Evolutionary conservation across 441 rosid species (phyloP), one percentile per base, ranked within the genome.

Genomic region (Pelargonium fulgidum): DNA sequence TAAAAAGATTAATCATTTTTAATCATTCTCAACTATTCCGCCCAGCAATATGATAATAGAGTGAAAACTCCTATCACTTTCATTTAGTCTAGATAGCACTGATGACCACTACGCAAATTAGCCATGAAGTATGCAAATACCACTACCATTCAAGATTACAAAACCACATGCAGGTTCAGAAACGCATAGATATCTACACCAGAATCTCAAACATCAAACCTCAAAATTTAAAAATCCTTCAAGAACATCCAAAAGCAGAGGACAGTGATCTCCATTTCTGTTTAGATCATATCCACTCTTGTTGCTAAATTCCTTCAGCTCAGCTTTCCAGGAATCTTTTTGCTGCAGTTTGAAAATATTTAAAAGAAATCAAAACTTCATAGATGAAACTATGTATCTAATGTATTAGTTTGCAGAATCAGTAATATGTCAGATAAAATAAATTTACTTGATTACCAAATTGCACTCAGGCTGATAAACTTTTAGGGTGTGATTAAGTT

Each of bases 281-380:
- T 67, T 75, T 41, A 75, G 72, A 70, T 75, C 78, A 62, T 70
- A 75, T 67, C 78, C 78, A 70, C 70, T 75, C 71, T 75, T 70
- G 68, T 70, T 70, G 68, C 78, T 75, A 64, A 75, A 75, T 52
- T 75, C 74, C 58, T 66, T 69, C 67, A 75, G 56, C 65, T 75
- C 78, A 41, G 78, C 70, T 67, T 67, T 75, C 78, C 71, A 75
- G 10, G 59, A 67, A 67, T 75, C 78, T 41, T 75, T 75, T 75
- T 70, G 78, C 78, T 75, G 72, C 74, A 54, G 67, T 58, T 16
- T 61, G 64, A 61, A 10, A 61, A 24, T 19, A 61, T 7, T 61
- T 9, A 22, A 61, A 61, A 22, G n/a, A 22, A 10, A 10, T 61
- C 10, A 11, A 61, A 16, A 54, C 24, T 10, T 61, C 33, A 22